Evolutionary conservation across 2,329 filamentous ascomycete species (phyloP).

Genomic region (Xylariales sp.): DNA sequence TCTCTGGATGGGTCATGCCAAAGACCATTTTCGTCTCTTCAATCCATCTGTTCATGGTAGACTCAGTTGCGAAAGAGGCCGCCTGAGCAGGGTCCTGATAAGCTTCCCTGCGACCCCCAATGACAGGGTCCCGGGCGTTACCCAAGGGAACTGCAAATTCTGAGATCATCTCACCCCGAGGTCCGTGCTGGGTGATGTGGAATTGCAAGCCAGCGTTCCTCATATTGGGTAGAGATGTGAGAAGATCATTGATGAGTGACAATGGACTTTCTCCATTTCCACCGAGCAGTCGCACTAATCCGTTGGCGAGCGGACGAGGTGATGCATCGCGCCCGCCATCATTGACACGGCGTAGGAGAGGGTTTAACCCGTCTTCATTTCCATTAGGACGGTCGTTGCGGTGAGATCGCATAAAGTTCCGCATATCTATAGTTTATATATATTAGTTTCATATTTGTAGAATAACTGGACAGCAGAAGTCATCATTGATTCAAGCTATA

Average conservation of each 20-base stretch:
- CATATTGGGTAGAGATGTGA: conserved; percentile 46
- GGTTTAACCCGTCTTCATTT: conserved; percentile 80
- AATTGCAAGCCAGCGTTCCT: conserved; percentile 51
- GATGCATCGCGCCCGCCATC: conserved; percentile 38
- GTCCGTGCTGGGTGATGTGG: conserved; percentile 48
- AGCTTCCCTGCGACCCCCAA: conserved; percentile 44
- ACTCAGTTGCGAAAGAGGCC: conserved; percentile 67
- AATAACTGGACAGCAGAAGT: too few relatives aligned
- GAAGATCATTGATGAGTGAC: conserved; percentile 50
- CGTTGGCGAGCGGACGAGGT: conserved; percentile 45
- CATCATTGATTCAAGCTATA: too few relatives aligned
- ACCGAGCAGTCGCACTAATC: conserved; percentile 50
- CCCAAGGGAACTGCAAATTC: conserved; percentile 38
- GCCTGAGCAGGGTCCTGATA: conserved; percentile 66
- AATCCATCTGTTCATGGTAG: conserved; percentile 76
- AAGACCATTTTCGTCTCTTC: conserved; percentile 89
- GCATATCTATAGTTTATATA: conserved; percentile 19
- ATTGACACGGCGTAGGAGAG: conserved; percentile 66
- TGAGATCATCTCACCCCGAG: conserved; percentile 44
- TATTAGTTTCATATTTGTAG: too few relatives aligned
- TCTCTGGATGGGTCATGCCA: conserved; percentile 63
- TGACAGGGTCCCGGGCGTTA: conserved; percentile 34
- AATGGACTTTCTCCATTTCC: conserved; percentile 45
- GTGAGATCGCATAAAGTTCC: conserved; percentile 44
- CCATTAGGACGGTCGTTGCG: conserved; percentile 50